These are phyloP conservation scores for Spongospora subterranea DNA, from an alignment of 208 protist species.

Conservation along the genomic window DNA sequence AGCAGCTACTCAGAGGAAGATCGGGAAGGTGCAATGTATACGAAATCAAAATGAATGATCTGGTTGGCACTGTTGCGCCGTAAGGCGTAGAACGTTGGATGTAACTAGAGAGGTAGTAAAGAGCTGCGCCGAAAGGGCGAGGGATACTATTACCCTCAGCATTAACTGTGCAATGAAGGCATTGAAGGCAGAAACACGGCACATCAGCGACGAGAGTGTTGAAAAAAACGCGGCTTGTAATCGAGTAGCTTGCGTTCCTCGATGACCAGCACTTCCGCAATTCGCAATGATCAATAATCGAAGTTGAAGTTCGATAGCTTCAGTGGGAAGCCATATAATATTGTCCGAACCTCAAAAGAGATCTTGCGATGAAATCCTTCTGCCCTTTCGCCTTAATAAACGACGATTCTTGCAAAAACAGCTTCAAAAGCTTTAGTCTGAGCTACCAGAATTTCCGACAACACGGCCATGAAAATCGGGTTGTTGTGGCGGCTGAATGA, in stretches of 20 bases:
- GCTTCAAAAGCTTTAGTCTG: neutral
- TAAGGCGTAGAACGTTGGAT: no score
- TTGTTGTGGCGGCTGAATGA: neutral
- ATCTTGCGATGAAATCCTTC: neutral
- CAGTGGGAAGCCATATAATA: neutral
- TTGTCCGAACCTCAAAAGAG: neutral
- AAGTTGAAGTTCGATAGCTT: conserved; percentile 32
- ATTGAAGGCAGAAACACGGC: neutral
- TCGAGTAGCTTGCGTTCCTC: conserved; percentile 12
- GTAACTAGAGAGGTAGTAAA: no score
- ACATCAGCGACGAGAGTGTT: neutral
- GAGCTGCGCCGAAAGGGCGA: neutral
- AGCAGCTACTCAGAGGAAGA: no score
- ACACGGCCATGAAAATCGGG: neutral
- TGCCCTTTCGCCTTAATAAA: neutral
- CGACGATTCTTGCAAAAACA: neutral
- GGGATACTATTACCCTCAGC: neutral
- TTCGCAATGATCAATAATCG: neutral
- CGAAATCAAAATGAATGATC: no score
- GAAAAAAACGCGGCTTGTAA: neutral
- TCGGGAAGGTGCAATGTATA: no score
- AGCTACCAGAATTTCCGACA: neutral
- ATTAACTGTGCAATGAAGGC: neutral
- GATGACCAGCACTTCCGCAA: conserved; percentile 19
- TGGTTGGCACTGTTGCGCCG: no score